phyloP scores from a whole-genome alignment of 2,329 filamentous ascomycete genomes.

The Epichloe elymi region DNA sequence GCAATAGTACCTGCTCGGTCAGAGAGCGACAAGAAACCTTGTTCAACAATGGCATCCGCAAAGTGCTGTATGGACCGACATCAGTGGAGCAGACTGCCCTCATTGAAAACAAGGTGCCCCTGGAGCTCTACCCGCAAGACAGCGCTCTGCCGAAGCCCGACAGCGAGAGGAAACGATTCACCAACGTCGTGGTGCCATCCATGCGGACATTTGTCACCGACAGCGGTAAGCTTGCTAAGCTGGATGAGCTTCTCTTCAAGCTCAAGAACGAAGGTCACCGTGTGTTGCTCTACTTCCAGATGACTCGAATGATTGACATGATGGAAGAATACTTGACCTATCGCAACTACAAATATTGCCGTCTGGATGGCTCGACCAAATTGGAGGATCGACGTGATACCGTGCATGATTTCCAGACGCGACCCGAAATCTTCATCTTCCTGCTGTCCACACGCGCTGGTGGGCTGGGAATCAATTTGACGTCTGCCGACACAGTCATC shows the following conservation, averaged over 20 bases:
- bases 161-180: conserved; percentile 73
- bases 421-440: conserved; percentile 94
- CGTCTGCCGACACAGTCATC: conserved; percentile 92
- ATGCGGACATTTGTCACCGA: conserved; percentile 98
- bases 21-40: conserved; percentile 59
- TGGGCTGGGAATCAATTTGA: conserved; percentile 96
- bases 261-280: conserved; percentile 89
- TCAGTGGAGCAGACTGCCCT: conserved; percentile 58
- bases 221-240: conserved; percentile 85
- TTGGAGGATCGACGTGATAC: conserved; percentile 94
- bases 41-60: conserved; percentile 68
- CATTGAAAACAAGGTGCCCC: conserved; percentile 57
- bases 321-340: conserved; percentile 99
- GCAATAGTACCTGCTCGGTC: conserved; percentile 50
- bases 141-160: conserved; percentile 65
- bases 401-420: conserved; percentile 89
- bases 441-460: conserved; percentile 89
- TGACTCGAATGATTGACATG: conserved; percentile 98
- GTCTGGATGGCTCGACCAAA: conserved; percentile 92
- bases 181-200: conserved; percentile 81
- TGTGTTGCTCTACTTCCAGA: conserved; percentile 97
- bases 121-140: conserved; percentile 47
- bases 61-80: conserved; percentile 56
- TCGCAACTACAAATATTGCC: conserved; percentile 97
- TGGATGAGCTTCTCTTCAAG: conserved; percentile 75